These are phyloP conservation scores for Brasenia schreberi DNA, from an alignment of 164 flowering plant genomes.

Conservation along the genomic window DNA sequence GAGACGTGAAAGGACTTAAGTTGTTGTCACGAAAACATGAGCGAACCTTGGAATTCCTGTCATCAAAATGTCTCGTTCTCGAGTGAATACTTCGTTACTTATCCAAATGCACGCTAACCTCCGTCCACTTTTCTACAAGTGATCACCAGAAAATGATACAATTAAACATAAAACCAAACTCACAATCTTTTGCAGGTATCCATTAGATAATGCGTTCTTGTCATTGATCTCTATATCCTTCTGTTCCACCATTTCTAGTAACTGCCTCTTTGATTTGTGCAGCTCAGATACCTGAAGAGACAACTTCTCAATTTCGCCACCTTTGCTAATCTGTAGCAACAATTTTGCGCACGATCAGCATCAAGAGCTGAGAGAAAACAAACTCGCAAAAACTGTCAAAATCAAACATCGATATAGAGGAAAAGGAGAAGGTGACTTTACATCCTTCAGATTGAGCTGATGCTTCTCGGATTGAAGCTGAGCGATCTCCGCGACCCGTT, in stretches of 20 bases:
- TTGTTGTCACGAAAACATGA: too few relatives aligned
- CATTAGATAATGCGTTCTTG: conserved; percentile 60
- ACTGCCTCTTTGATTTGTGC: conserved; percentile 66
- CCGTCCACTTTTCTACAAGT: too few relatives aligned
- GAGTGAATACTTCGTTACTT: too few relatives aligned
- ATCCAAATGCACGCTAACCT: too few relatives aligned
- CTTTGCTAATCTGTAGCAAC: conserved; percentile 48
- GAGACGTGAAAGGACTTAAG: too few relatives aligned
- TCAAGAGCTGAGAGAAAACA: neutral
- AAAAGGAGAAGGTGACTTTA: conserved; percentile 11
- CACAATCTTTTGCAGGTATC: conserved; percentile 78
- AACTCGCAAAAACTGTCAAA: neutral
- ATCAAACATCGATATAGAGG: neutral
- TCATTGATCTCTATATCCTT: conserved; percentile 69
- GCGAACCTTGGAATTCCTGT: too few relatives aligned
- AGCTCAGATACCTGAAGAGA: conserved; percentile 44
- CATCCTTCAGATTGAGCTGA: conserved; percentile 44
- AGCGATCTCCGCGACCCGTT: conserved; percentile 46
- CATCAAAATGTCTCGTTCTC: too few relatives aligned
- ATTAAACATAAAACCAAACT: conserved; percentile 10
- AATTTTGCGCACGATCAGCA: neutral
- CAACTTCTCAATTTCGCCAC: conserved; percentile 70
- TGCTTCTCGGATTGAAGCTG: conserved; percentile 51
- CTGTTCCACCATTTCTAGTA: conserved; percentile 61
- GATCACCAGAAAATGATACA: neutral